Percentiles rank a stretch among this genome's conserved stretches.
These are phyloP conservation scores for Kalaharituber pfeilii DNA, from an alignment of 2,329 filamentous ascomycete species.

Conservation along the genomic window DNA sequence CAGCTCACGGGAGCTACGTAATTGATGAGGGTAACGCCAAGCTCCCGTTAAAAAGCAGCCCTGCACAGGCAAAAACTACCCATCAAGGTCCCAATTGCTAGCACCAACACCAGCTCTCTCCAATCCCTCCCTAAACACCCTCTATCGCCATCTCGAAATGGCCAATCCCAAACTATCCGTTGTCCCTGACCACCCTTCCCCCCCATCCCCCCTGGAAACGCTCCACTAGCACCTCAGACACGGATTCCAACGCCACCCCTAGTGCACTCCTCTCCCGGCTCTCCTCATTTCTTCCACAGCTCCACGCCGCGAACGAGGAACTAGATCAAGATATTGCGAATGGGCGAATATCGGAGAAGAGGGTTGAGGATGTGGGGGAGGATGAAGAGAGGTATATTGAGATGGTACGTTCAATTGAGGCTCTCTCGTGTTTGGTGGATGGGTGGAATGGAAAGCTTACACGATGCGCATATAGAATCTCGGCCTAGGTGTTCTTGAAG, in stretches of 20 bases:
- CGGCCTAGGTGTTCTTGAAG: constrained; percentile 32
- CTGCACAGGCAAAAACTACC: too few relatives aligned
- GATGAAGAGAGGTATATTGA: constrained; percentile 22
- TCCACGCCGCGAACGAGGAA: constrained; percentile 30
- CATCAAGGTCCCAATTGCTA: too few relatives aligned
- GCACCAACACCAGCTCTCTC: too few relatives aligned
- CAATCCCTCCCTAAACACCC: too few relatives aligned
- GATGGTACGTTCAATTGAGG: constrained; percentile 5
- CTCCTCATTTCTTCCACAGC: constrained; percentile 29
- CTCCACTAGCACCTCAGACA: not conserved
- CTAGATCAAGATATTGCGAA: constrained; percentile 28
- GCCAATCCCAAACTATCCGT: not conserved
- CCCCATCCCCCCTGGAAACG: not conserved
- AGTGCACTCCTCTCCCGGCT: constrained; percentile 24
- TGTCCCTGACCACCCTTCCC: not conserved
- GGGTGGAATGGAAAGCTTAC: not conserved
- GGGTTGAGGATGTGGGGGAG: constrained; percentile 25
- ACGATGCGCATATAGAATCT: constrained; percentile 23
- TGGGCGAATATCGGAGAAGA: constrained; percentile 26
- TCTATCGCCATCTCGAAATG: not conserved
- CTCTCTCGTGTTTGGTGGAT: constrained; percentile 5
- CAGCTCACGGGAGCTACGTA: too few relatives aligned
- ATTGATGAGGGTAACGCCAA: too few relatives aligned
- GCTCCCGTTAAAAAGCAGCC: too few relatives aligned
- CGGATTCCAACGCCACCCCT: not conserved